Percentiles rank a stretch among this genome's conserved stretches.
Conservation (phyloP, 2,329 filamentous ascomycete genomes). For the Ophiostoma pallidulum region DNA sequence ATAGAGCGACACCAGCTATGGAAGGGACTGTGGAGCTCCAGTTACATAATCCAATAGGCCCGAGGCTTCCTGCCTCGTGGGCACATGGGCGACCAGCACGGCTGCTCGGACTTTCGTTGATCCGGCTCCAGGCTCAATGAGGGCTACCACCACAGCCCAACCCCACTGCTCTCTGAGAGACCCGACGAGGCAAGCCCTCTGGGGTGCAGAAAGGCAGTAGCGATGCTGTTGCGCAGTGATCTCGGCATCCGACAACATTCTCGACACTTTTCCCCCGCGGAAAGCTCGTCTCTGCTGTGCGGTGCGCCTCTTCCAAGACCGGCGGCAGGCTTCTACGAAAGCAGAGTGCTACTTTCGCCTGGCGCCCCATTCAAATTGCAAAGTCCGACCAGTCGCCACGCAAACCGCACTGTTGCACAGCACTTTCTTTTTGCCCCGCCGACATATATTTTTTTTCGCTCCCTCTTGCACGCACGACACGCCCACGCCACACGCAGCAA, state of each 20-base stretch:
- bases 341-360: neutral
- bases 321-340: no score
- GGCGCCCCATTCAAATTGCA: conserved; percentile 1
- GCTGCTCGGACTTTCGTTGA: conserved; percentile 11
- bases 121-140: conserved; percentile 8
- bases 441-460: conserved; percentile 13
- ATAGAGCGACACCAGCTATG: no score
- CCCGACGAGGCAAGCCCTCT: neutral
- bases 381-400: conserved; percentile 6
- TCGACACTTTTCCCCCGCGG: no score
- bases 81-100: neutral
- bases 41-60: conserved; percentile 4
- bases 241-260: no score
- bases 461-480: conserved; percentile 7
- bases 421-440: conserved; percentile 14
- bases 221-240: no score
- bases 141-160: conserved; percentile 1
- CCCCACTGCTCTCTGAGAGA: neutral
- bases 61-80: neutral
- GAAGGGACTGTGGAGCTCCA: conserved; percentile 6
- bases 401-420: conserved; percentile 9
- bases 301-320: no score
- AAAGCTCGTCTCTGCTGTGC: no score
- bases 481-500: no score
- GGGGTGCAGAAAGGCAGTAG: neutral